A percentile compares a stretch with the other conserved stretches of the same genome.
phyloP scores from a whole-genome alignment of 2,329 filamentous ascomycete genomes.

The Phyllosticta paracitricarpa region DNA sequence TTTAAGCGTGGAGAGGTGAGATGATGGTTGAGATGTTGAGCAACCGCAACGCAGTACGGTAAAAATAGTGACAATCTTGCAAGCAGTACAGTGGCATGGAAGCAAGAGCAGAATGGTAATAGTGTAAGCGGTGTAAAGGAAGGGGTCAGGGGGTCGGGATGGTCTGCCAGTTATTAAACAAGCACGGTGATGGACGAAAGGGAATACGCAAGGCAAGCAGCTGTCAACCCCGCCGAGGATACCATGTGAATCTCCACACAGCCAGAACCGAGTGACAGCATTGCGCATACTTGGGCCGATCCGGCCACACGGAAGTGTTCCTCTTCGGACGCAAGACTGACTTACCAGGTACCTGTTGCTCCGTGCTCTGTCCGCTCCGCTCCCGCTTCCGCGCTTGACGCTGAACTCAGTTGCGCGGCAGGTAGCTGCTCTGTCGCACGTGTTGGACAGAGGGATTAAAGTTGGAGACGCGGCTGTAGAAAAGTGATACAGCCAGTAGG shows the following conservation, averaged over 20 bases:
- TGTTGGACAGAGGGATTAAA: neutral
- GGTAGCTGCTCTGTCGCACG: neutral
- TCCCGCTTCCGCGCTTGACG: neutral
- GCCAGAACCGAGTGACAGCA: conserved; percentile 4
- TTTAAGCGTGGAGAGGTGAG: conserved; percentile 64
- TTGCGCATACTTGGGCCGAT: neutral
- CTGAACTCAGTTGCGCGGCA: neutral
- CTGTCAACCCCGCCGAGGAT: conserved; percentile 5
- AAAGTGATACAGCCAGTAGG: neutral
- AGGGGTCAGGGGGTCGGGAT: conserved; percentile 3
- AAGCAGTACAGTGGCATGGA: conserved; percentile 73
- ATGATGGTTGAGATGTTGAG: conserved; percentile 72
- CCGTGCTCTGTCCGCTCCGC: neutral
- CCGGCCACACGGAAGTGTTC: neutral
- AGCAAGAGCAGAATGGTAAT: conserved; percentile 15
- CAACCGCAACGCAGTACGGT: conserved; percentile 78
- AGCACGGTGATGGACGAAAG: conserved; percentile 5
- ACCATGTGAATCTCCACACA: conserved; percentile 26
- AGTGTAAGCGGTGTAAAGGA: neutral
- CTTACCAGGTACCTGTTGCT: neutral
- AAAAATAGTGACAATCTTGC: conserved; percentile 89
- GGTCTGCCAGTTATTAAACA: neutral
- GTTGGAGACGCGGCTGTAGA: neutral
- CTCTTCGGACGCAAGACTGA: neutral
- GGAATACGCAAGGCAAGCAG: conserved; percentile 1